phyloP scores from a whole-genome alignment of 352 stramenopile species.

The Phytophthora fragariaefolia region DNA sequence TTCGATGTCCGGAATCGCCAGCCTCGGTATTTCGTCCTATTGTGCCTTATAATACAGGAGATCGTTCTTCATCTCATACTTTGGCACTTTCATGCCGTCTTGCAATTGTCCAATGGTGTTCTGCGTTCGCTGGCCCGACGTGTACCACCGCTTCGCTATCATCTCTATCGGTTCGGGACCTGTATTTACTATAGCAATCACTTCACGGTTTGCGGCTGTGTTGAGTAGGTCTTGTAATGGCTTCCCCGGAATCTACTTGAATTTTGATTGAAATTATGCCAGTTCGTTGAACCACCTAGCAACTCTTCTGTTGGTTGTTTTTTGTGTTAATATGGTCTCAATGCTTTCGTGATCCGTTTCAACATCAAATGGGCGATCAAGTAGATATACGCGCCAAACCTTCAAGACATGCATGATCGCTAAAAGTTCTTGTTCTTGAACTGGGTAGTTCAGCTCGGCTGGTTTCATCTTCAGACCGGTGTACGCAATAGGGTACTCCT shows the following conservation, averaged over 20 bases:
- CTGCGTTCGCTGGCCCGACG: constrained; percentile 3
- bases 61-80: too few relatives aligned
- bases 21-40: too few relatives aligned
- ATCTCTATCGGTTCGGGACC: background rate
- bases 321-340: constrained; percentile 17
- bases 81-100: too few relatives aligned
- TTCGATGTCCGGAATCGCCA: too few relatives aligned
- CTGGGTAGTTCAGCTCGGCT: constrained; percentile 9
- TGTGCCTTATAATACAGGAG: too few relatives aligned
- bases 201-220: background rate
- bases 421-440: constrained; percentile 5
- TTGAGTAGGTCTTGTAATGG: constrained; percentile 12
- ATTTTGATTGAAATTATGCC: constrained; percentile 4
- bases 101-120: too few relatives aligned
- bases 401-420: constrained; percentile 10
- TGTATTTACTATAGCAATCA: background rate
- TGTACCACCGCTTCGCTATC: too few relatives aligned
- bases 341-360: constrained; percentile 27
- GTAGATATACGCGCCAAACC: constrained; percentile 15
- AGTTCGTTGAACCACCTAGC: constrained; percentile 5
- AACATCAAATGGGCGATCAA: constrained; percentile 17
- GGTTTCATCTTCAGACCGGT: constrained; percentile 10
- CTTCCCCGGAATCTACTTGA: constrained; percentile 20
- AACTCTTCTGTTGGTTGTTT: constrained; percentile 18
- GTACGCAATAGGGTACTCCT: too few relatives aligned